These are phyloP conservation scores for Russula virescens DNA, from an alignment of 768 basidiomycete genomes.

Conservation along the genomic window DNA sequence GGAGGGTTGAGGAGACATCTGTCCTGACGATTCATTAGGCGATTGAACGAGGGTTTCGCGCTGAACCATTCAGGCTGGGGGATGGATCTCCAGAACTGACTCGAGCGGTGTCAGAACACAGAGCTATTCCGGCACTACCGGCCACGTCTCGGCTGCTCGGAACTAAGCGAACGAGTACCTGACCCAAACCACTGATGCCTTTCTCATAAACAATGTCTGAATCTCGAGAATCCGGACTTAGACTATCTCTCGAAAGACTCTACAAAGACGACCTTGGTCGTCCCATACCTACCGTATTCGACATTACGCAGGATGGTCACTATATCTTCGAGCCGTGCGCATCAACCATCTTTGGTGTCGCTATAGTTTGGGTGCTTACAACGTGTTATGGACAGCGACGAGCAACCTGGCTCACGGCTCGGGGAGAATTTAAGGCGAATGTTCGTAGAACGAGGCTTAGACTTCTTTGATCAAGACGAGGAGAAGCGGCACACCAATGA, in stretches of 20 bases:
- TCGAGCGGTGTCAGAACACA: not conserved
- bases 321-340: conserved; percentile 68
- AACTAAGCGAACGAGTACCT: not conserved
- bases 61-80: conserved; percentile 2
- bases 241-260: conserved; percentile 67
- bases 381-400: conserved; percentile 29
- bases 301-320: conserved; percentile 66
- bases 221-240: conserved; percentile 35
- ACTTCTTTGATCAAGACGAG: conserved; percentile 61
- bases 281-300: conserved; percentile 53
- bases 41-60: conserved; percentile 2
- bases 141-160: not conserved
- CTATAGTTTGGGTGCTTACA: conserved; percentile 6
- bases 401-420: conserved; percentile 52
- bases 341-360: not conserved
- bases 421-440: conserved; percentile 63
- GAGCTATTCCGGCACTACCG: not conserved
- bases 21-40: conserved; percentile 6
- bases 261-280: conserved; percentile 75
- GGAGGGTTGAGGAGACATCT: conserved; percentile 26
- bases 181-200: no score
- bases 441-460: conserved; percentile 64
- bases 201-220: not conserved
- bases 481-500: conserved; percentile 20
- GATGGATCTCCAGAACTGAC: not conserved